These are phyloP conservation scores for Hirschioporus abietinus DNA, from an alignment of 768 basidiomycete genomes.

Conservation along the genomic window DNA sequence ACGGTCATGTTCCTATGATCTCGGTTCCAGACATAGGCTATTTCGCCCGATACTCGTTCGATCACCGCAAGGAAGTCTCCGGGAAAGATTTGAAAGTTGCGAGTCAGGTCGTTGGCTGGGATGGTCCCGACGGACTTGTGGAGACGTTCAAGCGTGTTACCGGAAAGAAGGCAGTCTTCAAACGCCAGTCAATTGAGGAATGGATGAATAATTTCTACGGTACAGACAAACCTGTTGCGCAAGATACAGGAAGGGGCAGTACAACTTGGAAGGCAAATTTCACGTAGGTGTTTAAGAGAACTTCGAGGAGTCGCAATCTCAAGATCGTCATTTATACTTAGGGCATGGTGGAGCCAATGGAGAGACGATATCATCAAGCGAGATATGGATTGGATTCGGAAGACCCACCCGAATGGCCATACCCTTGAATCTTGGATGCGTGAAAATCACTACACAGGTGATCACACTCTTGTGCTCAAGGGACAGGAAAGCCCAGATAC, in stretches of 20 bases:
- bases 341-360: slow-evolving; percentile 37
- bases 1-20: slow-evolving; percentile 34
- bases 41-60: slow-evolving; percentile 35
- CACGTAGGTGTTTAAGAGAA: slow-evolving; percentile 8
- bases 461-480: neutral
- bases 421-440: slow-evolving; percentile 39
- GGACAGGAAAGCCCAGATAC: neutral
- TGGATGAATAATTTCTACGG: slow-evolving; percentile 27
- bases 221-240: slow-evolving; percentile 26
- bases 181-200: slow-evolving; percentile 27
- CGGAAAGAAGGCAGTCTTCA: slow-evolving; percentile 29
- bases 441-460: slow-evolving; percentile 26
- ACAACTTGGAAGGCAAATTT: slow-evolving; percentile 37
- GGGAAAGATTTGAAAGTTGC: slow-evolving; percentile 33
- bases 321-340: neutral
- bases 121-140: slow-evolving; percentile 18
- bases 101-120: slow-evolving; percentile 31
- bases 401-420: slow-evolving; percentile 30
- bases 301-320: neutral
- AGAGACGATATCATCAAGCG: slow-evolving; percentile 37
- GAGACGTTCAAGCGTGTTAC: slow-evolving; percentile 34
- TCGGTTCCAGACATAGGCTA: slow-evolving; percentile 34
- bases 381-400: slow-evolving; percentile 40
- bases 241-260: slow-evolving; percentile 24
- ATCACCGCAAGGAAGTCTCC: slow-evolving; percentile 30